phyloP scores from a whole-genome alignment of 2,329 filamentous ascomycete genomes.

The Pseudocercospora fijiensis region DNA sequence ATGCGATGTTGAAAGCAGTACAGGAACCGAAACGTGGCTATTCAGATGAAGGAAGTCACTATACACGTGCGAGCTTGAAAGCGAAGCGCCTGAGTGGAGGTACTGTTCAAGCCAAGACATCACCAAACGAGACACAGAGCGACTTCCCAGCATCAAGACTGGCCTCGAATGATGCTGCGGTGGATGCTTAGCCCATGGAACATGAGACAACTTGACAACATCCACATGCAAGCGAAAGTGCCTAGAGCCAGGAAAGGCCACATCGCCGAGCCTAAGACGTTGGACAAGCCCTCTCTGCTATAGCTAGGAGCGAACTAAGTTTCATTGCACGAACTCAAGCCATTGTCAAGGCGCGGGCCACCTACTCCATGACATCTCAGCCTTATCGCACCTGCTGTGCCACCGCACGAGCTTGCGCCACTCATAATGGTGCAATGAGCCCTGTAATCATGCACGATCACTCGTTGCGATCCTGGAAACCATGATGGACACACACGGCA shows the following conservation, averaged over 20 bases:
- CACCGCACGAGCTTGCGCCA: not conserved
- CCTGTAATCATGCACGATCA: not conserved
- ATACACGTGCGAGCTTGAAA: no score
- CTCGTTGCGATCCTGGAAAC: not conserved
- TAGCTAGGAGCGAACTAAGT: not conserved
- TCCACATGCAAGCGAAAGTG: not conserved
- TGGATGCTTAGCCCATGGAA: not conserved
- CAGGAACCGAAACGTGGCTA: conserved; percentile 21
- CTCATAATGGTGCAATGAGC: not conserved
- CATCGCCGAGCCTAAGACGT: not conserved
- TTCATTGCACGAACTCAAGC: not conserved
- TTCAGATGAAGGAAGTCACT: no score
- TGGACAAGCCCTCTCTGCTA: not conserved
- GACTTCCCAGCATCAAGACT: no score
- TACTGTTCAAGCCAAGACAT: not conserved
- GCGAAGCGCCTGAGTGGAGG: not conserved
- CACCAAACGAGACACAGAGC: not conserved
- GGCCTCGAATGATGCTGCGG: no score
- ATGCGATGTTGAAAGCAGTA: conserved; percentile 16
- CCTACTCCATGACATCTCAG: not conserved
- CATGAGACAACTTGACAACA: not conserved
- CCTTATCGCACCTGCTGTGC: not conserved
- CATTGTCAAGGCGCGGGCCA: not conserved
- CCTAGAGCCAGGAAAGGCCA: not conserved
- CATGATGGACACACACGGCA: not conserved